Conservation (phyloP, 2,329 filamentous ascomycete species). For the Mycosphaerelloides madeirae region DNA sequence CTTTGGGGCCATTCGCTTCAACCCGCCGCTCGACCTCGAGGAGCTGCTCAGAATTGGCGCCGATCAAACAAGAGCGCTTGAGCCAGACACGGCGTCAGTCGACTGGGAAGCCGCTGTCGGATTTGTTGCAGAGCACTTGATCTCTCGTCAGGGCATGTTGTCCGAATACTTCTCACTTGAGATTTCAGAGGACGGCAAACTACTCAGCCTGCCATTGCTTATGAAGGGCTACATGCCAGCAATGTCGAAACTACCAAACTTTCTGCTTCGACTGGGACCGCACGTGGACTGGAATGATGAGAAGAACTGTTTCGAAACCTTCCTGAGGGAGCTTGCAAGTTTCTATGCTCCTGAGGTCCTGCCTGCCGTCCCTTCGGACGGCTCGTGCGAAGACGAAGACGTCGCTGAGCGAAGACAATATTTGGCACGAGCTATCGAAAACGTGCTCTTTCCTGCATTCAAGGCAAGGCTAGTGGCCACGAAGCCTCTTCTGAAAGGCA, state of each 20-base stretch:
- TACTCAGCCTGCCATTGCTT: constrained; percentile 75
- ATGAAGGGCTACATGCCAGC: constrained; percentile 84
- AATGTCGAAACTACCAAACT: constrained; percentile 79
- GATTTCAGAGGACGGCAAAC: constrained; percentile 70
- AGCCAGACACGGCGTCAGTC: constrained; percentile 48
- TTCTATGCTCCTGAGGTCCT: constrained; percentile 89
- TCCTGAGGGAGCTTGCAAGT: constrained; percentile 78
- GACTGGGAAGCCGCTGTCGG: constrained; percentile 63
- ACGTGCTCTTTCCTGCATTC: constrained; percentile 85
- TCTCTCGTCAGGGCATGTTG: constrained; percentile 78
- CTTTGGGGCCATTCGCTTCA: constrained; percentile 78
- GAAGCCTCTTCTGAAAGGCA: constrained; percentile 35
- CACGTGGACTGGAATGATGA: constrained; percentile 83
- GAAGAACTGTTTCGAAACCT: constrained; percentile 76
- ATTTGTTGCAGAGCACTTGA: constrained; percentile 62
- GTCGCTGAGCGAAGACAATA: constrained; percentile 44
- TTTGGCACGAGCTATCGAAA: constrained; percentile 71
- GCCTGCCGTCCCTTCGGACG: constrained; percentile 44
- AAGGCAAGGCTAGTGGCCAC: constrained; percentile 79
- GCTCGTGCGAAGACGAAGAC: constrained; percentile 41
- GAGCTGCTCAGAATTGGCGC: constrained; percentile 70
- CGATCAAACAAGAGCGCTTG: constrained; percentile 53
- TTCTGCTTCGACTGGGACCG: constrained; percentile 81
- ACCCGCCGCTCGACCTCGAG: constrained; percentile 65
- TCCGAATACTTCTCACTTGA: constrained; percentile 87